phyloP scores from a whole-genome alignment of 441 rosid species.

The Theobroma grandiflorum region DNA sequence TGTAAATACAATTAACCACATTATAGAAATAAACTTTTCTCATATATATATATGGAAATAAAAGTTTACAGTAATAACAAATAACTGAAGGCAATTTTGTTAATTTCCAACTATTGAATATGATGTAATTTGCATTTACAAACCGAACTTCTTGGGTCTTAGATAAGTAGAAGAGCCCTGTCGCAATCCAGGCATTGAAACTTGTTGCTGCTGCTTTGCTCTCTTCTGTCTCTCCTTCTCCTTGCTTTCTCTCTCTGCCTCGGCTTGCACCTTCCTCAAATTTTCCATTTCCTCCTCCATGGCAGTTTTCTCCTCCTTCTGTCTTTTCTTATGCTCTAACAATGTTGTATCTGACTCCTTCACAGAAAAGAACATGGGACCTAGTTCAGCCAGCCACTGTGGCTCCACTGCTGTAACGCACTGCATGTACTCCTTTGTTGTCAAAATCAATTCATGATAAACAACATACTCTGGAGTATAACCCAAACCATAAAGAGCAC shows the following conservation, averaged over 20 bases:
- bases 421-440: conserved; percentile 96
- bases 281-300: conserved; percentile 99
- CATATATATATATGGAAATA: too few species aligned
- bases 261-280: conserved; percentile 79
- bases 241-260: conserved; percentile 57
- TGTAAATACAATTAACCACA: too few species aligned
- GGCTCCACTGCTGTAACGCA: conserved; percentile 96
- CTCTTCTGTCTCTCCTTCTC: conserved; percentile 68
- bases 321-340: conserved; percentile 91
- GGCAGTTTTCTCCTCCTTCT: conserved; percentile 90
- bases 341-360: conserved; percentile 89
- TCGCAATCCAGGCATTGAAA: conserved; percentile 72
- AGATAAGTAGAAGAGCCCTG: conserved; percentile 68
- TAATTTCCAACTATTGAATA: neutral
- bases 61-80: neutral
- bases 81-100: neutral
- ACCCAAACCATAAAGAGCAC: conserved; percentile 90
- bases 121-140: conserved; percentile 39
- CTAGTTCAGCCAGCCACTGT: conserved; percentile 93
- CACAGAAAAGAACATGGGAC: conserved; percentile 96
- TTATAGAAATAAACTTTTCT: too few species aligned
- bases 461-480: conserved; percentile 89
- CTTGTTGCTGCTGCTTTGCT: conserved; percentile 76
- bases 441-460: conserved; percentile 91
- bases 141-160: conserved; percentile 81